Evolutionary conservation across 2,329 filamentous ascomycete species (phyloP).

Genomic region (Graphilbum ipis-grandicollis): DNA sequence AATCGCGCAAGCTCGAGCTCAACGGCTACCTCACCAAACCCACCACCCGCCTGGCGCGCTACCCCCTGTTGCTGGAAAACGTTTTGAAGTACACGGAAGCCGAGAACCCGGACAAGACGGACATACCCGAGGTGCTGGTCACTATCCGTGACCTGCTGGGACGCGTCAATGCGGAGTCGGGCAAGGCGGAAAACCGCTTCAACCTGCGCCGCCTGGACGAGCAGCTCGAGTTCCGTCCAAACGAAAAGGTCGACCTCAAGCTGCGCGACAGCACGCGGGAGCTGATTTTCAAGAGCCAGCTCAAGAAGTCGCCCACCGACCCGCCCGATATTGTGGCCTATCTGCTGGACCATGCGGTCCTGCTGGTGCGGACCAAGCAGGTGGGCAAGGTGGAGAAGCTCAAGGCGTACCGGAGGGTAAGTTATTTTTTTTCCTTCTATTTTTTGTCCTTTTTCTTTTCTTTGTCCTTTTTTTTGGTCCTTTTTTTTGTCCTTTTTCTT

Average conservation of each 20-base stretch:
- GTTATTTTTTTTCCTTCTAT: slow-evolving; percentile 6
- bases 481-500: not conserved
- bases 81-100: slow-evolving; percentile 84
- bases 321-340: slow-evolving; percentile 83
- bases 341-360: slow-evolving; percentile 87
- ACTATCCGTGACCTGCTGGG: slow-evolving; percentile 77
- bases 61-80: slow-evolving; percentile 80
- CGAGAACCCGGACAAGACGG: slow-evolving; percentile 74
- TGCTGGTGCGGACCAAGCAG: slow-evolving; percentile 80
- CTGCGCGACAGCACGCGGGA: slow-evolving; percentile 86
- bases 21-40: slow-evolving; percentile 98
- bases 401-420: slow-evolving; percentile 69
- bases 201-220: slow-evolving; percentile 85
- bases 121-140: slow-evolving; percentile 76
- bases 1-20: slow-evolving; percentile 88
- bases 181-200: slow-evolving; percentile 94
- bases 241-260: slow-evolving; percentile 84
- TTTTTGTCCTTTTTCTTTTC: not conserved
- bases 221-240: slow-evolving; percentile 76
- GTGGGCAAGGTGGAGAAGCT: slow-evolving; percentile 88
- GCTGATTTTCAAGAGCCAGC: slow-evolving; percentile 79
- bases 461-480: not conserved
- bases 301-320: slow-evolving; percentile 87
- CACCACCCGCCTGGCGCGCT: slow-evolving; percentile 84
- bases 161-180: slow-evolving; percentile 84